These are phyloP conservation scores for Boletus calvinii DNA, from an alignment of 1,284 basidiomycete species.

Conservation along the genomic window DNA sequence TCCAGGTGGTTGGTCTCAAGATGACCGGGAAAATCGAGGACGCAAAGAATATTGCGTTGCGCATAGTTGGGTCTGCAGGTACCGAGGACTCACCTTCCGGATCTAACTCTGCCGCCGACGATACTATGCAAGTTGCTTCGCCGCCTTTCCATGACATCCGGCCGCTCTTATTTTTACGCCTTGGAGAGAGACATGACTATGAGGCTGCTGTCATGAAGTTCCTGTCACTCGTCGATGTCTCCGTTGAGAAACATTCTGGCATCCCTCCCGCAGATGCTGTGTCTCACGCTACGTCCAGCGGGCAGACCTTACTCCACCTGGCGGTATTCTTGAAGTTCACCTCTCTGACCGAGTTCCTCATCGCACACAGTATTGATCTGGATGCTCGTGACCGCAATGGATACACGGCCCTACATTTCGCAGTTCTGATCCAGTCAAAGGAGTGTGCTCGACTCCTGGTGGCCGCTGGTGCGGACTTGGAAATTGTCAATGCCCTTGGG, in stretches of 20 bases:
- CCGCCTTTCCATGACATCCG: conserved; percentile 49
- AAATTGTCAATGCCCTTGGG: conserved; percentile 75
- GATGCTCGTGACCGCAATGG: conserved; percentile 90
- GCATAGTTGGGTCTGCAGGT: conserved; percentile 69
- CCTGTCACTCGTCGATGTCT: conserved; percentile 69
- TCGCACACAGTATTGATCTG: conserved; percentile 72
- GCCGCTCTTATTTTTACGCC: conserved; percentile 51
- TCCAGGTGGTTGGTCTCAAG: conserved; percentile 93
- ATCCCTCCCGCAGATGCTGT: conserved; percentile 48
- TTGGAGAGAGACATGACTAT: conserved; percentile 59
- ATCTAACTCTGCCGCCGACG: conserved; percentile 32
- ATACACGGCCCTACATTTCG: conserved; percentile 88
- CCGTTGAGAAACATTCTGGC: conserved; percentile 42
- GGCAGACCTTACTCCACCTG: conserved; percentile 87
- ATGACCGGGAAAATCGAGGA: conserved; percentile 96
- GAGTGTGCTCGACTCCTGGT: conserved; percentile 72
- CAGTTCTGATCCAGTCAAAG: conserved; percentile 66
- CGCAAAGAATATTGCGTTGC: conserved; percentile 87
- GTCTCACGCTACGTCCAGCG: conserved; percentile 63
- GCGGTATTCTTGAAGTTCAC: conserved; percentile 82
- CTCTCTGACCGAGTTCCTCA: conserved; percentile 69
- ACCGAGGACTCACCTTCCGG: conserved; percentile 42
- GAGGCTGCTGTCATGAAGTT: conserved; percentile 80
- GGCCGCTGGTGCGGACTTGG: conserved; percentile 75
- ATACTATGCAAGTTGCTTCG: conserved; percentile 55